Base-by-base conservation (phyloP, 805 yeast species). In the Starmerella khaoyaiensis region DNA sequence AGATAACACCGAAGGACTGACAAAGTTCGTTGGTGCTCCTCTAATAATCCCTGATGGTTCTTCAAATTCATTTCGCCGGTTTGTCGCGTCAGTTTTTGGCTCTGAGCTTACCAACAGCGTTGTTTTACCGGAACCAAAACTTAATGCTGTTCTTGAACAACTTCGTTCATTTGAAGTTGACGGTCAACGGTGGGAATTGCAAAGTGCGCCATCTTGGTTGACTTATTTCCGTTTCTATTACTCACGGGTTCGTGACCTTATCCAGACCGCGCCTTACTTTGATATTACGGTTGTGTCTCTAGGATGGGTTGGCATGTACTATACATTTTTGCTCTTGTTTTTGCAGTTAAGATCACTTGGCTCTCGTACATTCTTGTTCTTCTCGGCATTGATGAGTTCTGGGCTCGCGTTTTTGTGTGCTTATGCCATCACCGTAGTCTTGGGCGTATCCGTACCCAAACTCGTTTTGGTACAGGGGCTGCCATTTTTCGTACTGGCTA, bases 401-500 rank as follows among this genome's bases (percentile, higher is more conserved):
- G 71, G 77, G 18, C 79, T 80, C 60, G 93, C 94, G 2, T 79
- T 90, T 51, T 62, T 83, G 40, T 71, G 80, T 47, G 94, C 95
- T 2, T 65, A 79, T 32, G 73, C 72, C 42, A 62, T 77, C 34
- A 67, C 80, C 7, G 66, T 68, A 39, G 52, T 71, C 21, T 60
- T 79, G 33, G 69, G 72, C 24, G 61, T 72, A 31, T 69, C 69
- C 35, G 76, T 87, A 22, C 74, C 93, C 7, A 64, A 82, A 38
- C 63, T 80, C 38, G 73, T 81, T 38, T 65, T 87, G 47, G 72
- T 84, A 40, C 96, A 87, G 61, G 96, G 96, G 23, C 61, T 87
- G 31, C 98, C 98, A 17, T 87, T 87, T 59, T 69, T 87, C 53
- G 93, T 87, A 17, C 83, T 93, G 16, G 76, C 83, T 4, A 73